Evolutionary conservation across 805 yeast genomes (phyloP), one percentile per base, ranked within the genome.

Genomic region (Brettanomyces sp.): DNA sequence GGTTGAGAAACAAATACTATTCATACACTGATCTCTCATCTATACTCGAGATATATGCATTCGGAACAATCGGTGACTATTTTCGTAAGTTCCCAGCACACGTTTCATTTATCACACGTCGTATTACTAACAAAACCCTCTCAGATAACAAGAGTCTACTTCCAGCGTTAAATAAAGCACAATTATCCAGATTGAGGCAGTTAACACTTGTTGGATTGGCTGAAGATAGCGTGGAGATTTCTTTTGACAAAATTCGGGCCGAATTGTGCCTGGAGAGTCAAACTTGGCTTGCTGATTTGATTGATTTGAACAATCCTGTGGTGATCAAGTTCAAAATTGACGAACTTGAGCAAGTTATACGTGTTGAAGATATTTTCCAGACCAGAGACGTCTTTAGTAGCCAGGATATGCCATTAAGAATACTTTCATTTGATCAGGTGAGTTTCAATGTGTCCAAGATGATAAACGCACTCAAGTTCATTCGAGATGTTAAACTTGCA

Each of bases 41-140:
- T 24, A 43, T 57, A 11, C 41, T 59, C 13, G 65, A 61, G 50
- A 37, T 62, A 13, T 61, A 45, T 48, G 49, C 63, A 3, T 62
- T 56, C 52, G 64, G 63, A 5, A 49, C 49, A 2, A 39, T 56
- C 7, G n/a, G 33, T 6, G 60, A 60, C 44, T 56, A 52, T 33
- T 34, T 18, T 24, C 30, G 32, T 28, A 28, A 6, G 32, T 28
- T 28, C 32, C 11, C 11, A 7, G 32, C 32, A 11, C 35, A 21
- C 33, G 47, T 8, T 3, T 38, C 45, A 43, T 25, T 34, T 49
- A 11, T 28, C n/a, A 12, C 46, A 45, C 6, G n/a, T 13, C 4
- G 46, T 48, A 32, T 7, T 28, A 28, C 32, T 28, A 28, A 28
- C 32, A 28, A 6, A 28, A 6, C 32, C 32, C 11, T 28, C 32